Percentiles rank a stretch among this genome's conserved stretches.
Conservation (phyloP, 2,329 filamentous ascomycete species). For the Cercospora sojina region DNA sequence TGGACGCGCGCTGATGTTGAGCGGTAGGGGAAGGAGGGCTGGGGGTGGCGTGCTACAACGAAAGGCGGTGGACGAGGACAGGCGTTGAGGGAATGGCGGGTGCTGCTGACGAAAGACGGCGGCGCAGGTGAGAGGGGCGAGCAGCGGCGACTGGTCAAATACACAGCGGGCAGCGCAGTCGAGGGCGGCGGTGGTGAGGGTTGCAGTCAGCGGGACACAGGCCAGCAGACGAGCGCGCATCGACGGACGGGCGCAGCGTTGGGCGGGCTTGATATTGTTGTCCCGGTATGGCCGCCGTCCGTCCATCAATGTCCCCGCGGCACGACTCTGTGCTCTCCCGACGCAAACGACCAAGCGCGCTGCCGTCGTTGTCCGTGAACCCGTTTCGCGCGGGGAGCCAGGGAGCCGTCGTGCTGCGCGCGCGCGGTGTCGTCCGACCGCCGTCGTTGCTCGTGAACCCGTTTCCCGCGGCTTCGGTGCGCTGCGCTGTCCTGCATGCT, state of each 20-base stretch:
- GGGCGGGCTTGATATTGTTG: conserved; percentile 6
- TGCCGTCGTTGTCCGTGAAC: neutral
- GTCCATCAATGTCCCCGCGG: conserved; percentile 6
- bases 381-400: neutral
- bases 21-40: too few species aligned
- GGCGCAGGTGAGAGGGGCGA: neutral
- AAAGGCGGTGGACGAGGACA: neutral
- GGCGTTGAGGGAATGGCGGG: neutral
- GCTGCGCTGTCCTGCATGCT: too few species aligned
- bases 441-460: neutral
- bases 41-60: neutral
- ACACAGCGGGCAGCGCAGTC: neutral
- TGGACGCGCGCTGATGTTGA: neutral
- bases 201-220: neutral
- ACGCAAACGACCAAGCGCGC: neutral
- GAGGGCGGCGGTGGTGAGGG: neutral
- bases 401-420: neutral
- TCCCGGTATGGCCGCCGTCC: neutral
- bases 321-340: neutral
- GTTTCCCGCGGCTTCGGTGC: neutral
- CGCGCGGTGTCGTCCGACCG: neutral
- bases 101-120: neutral
- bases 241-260: neutral
- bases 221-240: neutral
- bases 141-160: conserved; percentile 3